Evolutionary conservation across 495 filamentous ascomycete genomes (phyloP).

Genomic region (Talaromyces trachyspermus): DNA sequence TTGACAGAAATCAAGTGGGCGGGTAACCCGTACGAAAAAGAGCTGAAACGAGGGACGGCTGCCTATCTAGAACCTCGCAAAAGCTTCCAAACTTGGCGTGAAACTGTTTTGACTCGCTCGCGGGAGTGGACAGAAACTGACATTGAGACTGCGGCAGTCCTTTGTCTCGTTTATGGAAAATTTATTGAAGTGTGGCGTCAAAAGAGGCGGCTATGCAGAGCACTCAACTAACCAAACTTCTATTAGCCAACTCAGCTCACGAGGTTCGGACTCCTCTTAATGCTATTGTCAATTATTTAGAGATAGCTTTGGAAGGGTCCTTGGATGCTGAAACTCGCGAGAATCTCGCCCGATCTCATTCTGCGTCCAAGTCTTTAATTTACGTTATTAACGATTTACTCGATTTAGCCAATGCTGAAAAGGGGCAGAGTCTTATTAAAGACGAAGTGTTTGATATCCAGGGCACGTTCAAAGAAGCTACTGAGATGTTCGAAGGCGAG

Average conservation of each 20-base stretch:
- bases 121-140: constrained; percentile 63
- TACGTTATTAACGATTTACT: constrained; percentile 95
- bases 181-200: constrained; percentile 92
- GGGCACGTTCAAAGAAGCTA: constrained; percentile 67
- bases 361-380: constrained; percentile 91
- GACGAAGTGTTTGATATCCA: constrained; percentile 74
- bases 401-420: constrained; percentile 84
- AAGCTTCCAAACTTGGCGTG: constrained; percentile 71
- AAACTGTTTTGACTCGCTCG: constrained; percentile 67
- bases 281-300: constrained; percentile 93
- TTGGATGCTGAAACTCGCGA: constrained; percentile 81
- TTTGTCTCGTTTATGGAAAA: constrained; percentile 87
- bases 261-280: constrained; percentile 92
- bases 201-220: constrained; percentile 81
- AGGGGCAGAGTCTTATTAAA: constrained; percentile 71
- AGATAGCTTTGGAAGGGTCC: constrained; percentile 82
- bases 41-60: constrained; percentile 56
- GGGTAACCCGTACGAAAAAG: constrained; percentile 87
- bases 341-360: constrained; percentile 80
- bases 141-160: constrained; percentile 78
- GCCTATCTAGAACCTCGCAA: constrained; percentile 67
- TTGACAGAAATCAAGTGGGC: constrained; percentile 82
- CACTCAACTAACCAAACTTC: constrained; percentile 69
- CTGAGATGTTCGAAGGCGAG: constrained; percentile 64
- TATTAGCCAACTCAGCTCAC: constrained; percentile 89